Base-by-base conservation (phyloP, 108 stramenopile species). In the Skeletonema costatum region DNA sequence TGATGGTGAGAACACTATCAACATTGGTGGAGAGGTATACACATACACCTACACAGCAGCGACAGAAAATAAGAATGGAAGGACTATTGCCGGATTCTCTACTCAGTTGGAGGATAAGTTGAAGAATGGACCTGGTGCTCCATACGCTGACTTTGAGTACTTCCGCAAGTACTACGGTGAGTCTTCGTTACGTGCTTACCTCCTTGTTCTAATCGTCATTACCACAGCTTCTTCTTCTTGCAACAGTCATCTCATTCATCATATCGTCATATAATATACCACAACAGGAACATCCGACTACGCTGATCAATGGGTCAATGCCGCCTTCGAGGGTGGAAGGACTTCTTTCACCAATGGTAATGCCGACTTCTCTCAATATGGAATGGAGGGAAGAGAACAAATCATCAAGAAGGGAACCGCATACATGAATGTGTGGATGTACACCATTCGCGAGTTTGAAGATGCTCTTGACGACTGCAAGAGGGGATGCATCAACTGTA, bases 401-500 rank as follows among this genome's bases (percentile, higher is more conserved):
- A 82, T 75, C 14, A 88, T 88, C 76, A 89, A 89, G 75, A 95
- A 92, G 73, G 92, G 85, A 29, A 83, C 81, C 8, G 85, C 79
- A 12, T 78, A 74, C 87, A 70, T 95, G 82, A 86, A 66, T 50
- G 65, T 88, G 56, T 89, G 71, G 63, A 92, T 94, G 92, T 94
- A 92, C 61, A 88, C 86, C 71, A 80, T 92, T 53, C 78, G 86
- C 4, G 85, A 87, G 60, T 80, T 90, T 63, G 90, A 93, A 53
- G 89, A 91, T 67, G 92, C 94, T 21, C 53, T 91, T 48, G 81
- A 88, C 63, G 89, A 93, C 25, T 97, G 93, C 70, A 51, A 82
- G 32, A 74, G 51, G 12, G 66, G 66, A n/a, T 89, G 88, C 60
- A 44, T 81, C 36, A 48, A 66, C 17, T 89, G 90, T 60, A 94